Percentiles rank a stretch among this genome's conserved stretches.
Conservation (phyloP, 192 early-diverging fungal species). For the Chytriomyces hyalinus region DNA sequence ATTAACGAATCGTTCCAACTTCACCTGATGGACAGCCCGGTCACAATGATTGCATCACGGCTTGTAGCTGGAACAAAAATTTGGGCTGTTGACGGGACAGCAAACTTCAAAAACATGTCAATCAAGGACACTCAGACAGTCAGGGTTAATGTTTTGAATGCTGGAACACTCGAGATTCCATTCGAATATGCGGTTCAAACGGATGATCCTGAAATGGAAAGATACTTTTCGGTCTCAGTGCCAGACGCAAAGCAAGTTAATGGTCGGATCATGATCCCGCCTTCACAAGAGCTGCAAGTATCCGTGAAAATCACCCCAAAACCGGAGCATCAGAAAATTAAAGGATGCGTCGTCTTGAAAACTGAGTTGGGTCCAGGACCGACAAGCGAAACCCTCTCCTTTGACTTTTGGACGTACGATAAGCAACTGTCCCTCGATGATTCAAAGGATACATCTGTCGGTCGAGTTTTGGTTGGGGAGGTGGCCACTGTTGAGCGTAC, state of each 20-base stretch:
- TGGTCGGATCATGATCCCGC: slow-evolving; percentile 20
- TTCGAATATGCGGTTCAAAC: slow-evolving; percentile 45
- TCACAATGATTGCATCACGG: slow-evolving; percentile 38
- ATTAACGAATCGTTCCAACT: slow-evolving; percentile 50
- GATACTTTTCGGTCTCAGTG: slow-evolving; percentile 19
- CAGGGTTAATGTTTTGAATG: slow-evolving; percentile 48
- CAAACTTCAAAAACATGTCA: slow-evolving; percentile 55
- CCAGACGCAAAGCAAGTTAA: slow-evolving; percentile 13
- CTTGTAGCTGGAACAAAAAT: slow-evolving; percentile 46
- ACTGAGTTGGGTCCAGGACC: slow-evolving; percentile 50
- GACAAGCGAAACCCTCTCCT: slow-evolving; percentile 31
- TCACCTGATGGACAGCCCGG: slow-evolving; percentile 35
- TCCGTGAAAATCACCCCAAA: slow-evolving; percentile 45
- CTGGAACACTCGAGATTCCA: slow-evolving; percentile 55
- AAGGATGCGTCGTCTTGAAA: slow-evolving; percentile 43
- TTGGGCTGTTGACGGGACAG: slow-evolving; percentile 48
- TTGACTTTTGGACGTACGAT: slow-evolving; percentile 55
- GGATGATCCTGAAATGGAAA: slow-evolving; percentile 25
- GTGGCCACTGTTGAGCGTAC: slow-evolving; percentile 37
- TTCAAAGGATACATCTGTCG: slow-evolving; percentile 52
- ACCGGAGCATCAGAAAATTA: slow-evolving; percentile 24
- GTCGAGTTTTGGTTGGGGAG: slow-evolving; percentile 59
- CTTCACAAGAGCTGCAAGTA: slow-evolving; percentile 31
- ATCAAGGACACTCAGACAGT: slow-evolving; percentile 51
- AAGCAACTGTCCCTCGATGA: slow-evolving; percentile 56